These are phyloP conservation scores for Chamaecrista fasciculata DNA, from an alignment of 306 rosid species.

Conservation along the genomic window DNA sequence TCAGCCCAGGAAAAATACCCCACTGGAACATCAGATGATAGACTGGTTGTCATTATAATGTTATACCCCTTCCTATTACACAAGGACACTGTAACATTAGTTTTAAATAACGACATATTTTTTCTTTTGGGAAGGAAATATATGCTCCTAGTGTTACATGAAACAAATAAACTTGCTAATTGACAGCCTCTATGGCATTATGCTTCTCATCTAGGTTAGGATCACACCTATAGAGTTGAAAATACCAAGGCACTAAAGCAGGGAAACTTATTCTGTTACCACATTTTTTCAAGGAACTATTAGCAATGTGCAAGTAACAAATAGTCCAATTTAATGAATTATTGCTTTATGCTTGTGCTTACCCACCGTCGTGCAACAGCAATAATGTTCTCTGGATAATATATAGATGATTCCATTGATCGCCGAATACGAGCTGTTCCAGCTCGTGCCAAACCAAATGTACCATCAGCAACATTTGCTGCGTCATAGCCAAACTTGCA, in stretches of 20 bases:
- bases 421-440: constrained; percentile 64
- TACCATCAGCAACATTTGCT: constrained; percentile 57
- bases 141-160: constrained; percentile 12
- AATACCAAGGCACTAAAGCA: background rate
- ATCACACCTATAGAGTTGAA: background rate
- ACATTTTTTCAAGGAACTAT: constrained; percentile 25
- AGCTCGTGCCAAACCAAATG: constrained; percentile 52
- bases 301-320: constrained; percentile 8
- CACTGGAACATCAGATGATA: constrained; percentile 96
- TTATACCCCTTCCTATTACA: constrained; percentile 73
- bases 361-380: constrained; percentile 97
- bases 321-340: constrained; percentile 29
- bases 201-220: background rate
- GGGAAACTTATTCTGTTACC: constrained; percentile 1
- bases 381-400: constrained; percentile 70
- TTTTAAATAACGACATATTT: constrained; percentile 3
- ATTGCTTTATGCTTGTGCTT: constrained; percentile 63
- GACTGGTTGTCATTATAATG: constrained; percentile 93
- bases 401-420: constrained; percentile 89
- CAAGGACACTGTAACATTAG: constrained; percentile 33
- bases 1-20: constrained; percentile 99
- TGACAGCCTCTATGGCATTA: constrained; percentile 18
- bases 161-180: constrained; percentile 11
- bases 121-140: background rate
- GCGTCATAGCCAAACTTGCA: constrained; percentile 61